phyloP scores from a whole-genome alignment of 768 basidiomycete species.

The Pulveroboletus sp. region DNA sequence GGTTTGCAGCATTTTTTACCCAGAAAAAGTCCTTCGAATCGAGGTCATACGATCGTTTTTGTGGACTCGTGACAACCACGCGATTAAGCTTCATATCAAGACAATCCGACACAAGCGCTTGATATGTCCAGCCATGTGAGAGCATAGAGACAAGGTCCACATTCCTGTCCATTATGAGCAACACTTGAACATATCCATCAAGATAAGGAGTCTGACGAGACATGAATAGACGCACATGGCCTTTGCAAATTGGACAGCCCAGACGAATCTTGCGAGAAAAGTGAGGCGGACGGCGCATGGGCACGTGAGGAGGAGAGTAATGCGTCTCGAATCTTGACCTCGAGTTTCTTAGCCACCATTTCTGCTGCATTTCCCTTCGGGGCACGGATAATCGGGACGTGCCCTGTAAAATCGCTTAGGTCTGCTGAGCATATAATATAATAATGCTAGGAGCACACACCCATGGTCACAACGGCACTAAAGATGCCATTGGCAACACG shows the following conservation, averaged over 20 bases:
- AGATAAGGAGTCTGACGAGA: neutral
- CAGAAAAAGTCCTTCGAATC: slow-evolving; percentile 99
- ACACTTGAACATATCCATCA: slow-evolving; percentile 48
- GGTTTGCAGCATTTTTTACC: slow-evolving; percentile 92
- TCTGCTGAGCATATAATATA: neutral
- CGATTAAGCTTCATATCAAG: slow-evolving; percentile 96
- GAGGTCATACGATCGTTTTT: slow-evolving; percentile 85
- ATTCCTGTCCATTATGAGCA: slow-evolving; percentile 92
- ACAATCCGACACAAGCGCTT: slow-evolving; percentile 96
- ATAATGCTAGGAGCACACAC: slow-evolving; percentile 40
- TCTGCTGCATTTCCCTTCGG: slow-evolving; percentile 97
- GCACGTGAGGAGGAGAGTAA: slow-evolving; percentile 66
- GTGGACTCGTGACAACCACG: slow-evolving; percentile 75
- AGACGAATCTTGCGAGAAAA: slow-evolving; percentile 77
- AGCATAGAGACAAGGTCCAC: slow-evolving; percentile 91
- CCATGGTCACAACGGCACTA: slow-evolving; percentile 84
- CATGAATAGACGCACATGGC: slow-evolving; percentile 55
- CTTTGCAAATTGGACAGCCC: slow-evolving; percentile 84
- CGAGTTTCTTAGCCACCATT: slow-evolving; percentile 97
- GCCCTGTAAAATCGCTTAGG: slow-evolving; percentile 44
- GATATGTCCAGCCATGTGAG: slow-evolving; percentile 98
- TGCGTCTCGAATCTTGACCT: slow-evolving; percentile 85
- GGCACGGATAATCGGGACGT: slow-evolving; percentile 91
- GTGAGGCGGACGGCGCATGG: slow-evolving; percentile 48
- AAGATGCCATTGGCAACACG: slow-evolving; percentile 87